These are phyloP conservation scores for Oxyria digyna DNA, from an alignment of 148 eudicot species.

Conservation along the genomic window DNA sequence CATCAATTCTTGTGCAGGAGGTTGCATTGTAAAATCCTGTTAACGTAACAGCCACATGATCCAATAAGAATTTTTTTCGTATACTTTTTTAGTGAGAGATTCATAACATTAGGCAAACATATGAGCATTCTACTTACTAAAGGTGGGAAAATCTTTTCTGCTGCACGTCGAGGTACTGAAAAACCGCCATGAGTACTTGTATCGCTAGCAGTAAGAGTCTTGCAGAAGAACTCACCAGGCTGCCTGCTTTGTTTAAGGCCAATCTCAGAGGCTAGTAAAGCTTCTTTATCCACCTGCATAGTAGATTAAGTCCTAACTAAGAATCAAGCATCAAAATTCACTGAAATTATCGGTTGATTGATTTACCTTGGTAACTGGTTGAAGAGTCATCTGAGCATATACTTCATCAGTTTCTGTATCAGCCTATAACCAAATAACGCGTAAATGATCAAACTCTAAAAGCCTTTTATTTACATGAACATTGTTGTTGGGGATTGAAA, in stretches of 20 bases:
- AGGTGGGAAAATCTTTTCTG: conserved; percentile 96
- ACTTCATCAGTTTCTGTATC: conserved; percentile 96
- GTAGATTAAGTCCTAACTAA: conserved; percentile 3
- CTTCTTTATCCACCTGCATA: conserved; percentile 87
- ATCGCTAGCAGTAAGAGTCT: conserved; percentile 98
- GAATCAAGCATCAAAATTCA: too few species aligned
- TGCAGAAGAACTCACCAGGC: conserved; percentile 94
- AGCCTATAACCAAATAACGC: conserved; percentile 34
- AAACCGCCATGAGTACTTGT: conserved; percentile 99
- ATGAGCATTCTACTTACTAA: conserved; percentile 34
- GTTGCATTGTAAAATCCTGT: conserved; percentile 97
- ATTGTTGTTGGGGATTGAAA: too few species aligned
- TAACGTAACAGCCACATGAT: conserved; percentile 19
- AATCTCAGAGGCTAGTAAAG: conserved; percentile 79
- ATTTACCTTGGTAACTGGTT: conserved; percentile 78
- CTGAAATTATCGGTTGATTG: neutral
- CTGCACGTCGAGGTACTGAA: conserved; percentile 94
- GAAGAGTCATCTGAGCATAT: conserved; percentile 98
- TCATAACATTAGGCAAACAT: conserved; percentile 1
- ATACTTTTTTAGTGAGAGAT: neutral
- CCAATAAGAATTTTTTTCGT: conserved; percentile 7
- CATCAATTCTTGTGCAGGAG: conserved; percentile 85
- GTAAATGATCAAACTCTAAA: neutral
- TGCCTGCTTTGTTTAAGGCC: conserved; percentile 88
- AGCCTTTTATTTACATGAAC: too few species aligned